Evolutionary conservation across 306 rosid genomes (phyloP), one percentile per base, ranked within the genome.

Genomic region (Vigna unguiculata): DNA sequence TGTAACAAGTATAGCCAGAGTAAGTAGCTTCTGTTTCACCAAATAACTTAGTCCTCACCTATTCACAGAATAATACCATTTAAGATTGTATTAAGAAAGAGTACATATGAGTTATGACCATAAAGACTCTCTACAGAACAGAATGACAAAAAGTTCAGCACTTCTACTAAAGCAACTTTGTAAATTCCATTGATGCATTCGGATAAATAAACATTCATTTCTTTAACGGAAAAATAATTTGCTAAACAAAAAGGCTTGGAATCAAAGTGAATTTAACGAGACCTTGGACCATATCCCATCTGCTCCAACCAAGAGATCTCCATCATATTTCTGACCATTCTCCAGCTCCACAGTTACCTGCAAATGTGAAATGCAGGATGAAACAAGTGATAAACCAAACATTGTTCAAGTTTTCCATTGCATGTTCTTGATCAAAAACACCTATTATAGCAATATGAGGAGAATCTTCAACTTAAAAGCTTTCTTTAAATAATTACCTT

Each of bases 201-300:
- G 0, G 0, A 40, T 69, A 62, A 22, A 63, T 45, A 45, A 32
- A 8, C 47, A 48, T 34, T 17, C 41, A 40, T 22, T 75, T 59
- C 41, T 60, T 14, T 14, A 9, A 45, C 9, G 52, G 45, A 52
- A 41, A 49, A 19, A 48, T 17, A 22, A 69, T 5, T 69, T 74
- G 59, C 34, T 66, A 43, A 68, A 60, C 20, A 49, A 17, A 64
- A 69, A 69, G 63, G 12, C 61, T 74, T 2, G 9, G 20, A 73
- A 53, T 52, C 12, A 51, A 71, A 79, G 66, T 55, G 49, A 63
- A 43, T 6, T 43, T 28, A 77, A 45, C 22, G 58, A 20, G 82
- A 92, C 99, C 99, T 95, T 90, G 65, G 99, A 95, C 97, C 99
- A 78, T 75, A 95, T 95, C 74, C 99, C 99, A 74, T 95, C 99